These are phyloP conservation scores for Coemansia biformis DNA, from an alignment of 192 early-diverging fungal species.

Conservation along the genomic window DNA sequence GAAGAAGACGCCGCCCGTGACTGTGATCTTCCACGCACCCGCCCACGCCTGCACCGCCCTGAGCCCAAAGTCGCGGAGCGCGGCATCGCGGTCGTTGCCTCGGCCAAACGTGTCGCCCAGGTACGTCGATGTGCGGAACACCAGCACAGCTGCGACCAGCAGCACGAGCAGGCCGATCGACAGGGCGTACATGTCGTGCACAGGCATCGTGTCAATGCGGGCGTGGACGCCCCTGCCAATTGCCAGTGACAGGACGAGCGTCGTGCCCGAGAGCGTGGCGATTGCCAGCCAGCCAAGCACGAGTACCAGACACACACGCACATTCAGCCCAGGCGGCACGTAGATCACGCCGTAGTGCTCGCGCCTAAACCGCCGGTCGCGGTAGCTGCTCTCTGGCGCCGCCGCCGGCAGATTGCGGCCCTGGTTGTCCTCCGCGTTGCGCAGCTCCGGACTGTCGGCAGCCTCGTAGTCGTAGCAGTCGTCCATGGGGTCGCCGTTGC, in stretches of 20 bases:
- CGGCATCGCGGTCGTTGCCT: conserved; percentile 1
- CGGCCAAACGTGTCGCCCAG: background rate
- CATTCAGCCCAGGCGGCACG: conserved; percentile 55
- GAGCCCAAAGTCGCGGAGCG: conserved; percentile 5
- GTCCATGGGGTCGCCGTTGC: conserved; percentile 51
- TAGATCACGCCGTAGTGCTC: conserved; percentile 74
- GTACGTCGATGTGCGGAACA: conserved; percentile 3
- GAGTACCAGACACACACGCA: conserved; percentile 18
- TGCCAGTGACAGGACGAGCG: conserved; percentile 50
- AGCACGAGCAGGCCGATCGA: conserved; percentile 62
- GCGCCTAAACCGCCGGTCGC: conserved; percentile 47
- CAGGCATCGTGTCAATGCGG: conserved; percentile 22
- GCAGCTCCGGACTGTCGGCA: conserved; percentile 53
- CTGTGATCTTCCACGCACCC: conserved; percentile 6
- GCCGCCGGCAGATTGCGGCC: conserved; percentile 22
- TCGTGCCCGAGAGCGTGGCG: conserved; percentile 38
- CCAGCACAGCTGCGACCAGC: conserved; percentile 22
- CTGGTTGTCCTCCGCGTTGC: conserved; percentile 15
- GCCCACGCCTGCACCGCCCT: conserved; percentile 12
- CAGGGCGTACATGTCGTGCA: conserved; percentile 78
- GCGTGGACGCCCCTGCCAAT: conserved; percentile 46
- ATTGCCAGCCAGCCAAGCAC: conserved; percentile 27
- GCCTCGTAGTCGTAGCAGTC: conserved; percentile 55
- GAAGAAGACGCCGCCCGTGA: conserved; percentile 14
- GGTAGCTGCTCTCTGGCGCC: conserved; percentile 48